Base-by-base conservation (phyloP, 2,329 filamentous ascomycete species). In the Lachnellula hyalina region DNA sequence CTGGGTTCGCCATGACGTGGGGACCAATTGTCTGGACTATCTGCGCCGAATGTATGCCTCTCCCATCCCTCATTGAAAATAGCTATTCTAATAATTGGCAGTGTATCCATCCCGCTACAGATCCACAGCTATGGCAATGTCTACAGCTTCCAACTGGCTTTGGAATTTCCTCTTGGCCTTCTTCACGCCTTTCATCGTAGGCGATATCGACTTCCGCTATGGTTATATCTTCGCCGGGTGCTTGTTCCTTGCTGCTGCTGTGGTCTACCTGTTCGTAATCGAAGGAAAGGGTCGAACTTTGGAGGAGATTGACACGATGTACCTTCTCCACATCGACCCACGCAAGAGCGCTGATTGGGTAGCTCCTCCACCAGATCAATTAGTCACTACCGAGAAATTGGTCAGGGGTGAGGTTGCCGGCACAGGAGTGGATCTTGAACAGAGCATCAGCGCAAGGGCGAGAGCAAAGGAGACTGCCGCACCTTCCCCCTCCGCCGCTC, bases 231-330 rank as follows among this genome's bases (percentile, higher is more conserved):
- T 91, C 69, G 87, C 86, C 0, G 85, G 77, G 0, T 90, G 86
- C 66, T 86, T 87, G 62, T 73, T 89, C 19, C 74, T 81, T 0
- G 86, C 80, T 0, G 80, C 82, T 0, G 60, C 83, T 0, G 70
- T 90, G 12, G 85, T 92, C 32, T 92, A 86, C 74, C 88, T 92
- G 72, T 90, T 90, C 69, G 80, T 91, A 44, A 81, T 87, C 53
- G 88, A 92, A 68, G 85, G 67, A 78, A 83, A 41, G 1, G 58
- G 57, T 2, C 56, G 48, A 19, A 62, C 63, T 0, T 49, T 66
- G 5, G 64, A 66, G 34, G 64, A 65, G 48, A 55, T 66, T 17
- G 62, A 66, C 50, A 58, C 59, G 6, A 63, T 66, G 63, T 66
- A 66, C 28, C 46, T 66, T 14, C 47, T 62, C 25, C 57, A 60